A percentile compares a stretch with the other conserved stretches of the same genome.
Evolutionary conservation across 805 yeast genomes (phyloP).

Genomic region (Metschnikowia anglica): DNA sequence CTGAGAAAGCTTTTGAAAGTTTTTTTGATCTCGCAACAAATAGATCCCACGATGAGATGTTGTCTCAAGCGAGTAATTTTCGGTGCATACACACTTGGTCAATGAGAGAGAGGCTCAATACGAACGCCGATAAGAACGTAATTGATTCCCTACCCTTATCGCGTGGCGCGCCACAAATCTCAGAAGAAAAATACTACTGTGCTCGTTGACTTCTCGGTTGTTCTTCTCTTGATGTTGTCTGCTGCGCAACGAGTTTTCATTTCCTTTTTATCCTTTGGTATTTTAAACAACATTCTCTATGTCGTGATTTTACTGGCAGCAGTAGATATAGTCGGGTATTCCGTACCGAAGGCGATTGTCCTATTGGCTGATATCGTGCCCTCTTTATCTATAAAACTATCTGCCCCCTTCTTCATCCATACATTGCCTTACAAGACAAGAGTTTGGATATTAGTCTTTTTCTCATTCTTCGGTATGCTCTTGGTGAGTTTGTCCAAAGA

Average conservation of each 20-base stretch:
- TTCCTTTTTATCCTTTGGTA: conserved; percentile 80
- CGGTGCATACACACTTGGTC: too few species aligned
- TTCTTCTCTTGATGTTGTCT: neutral
- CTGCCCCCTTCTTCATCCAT: conserved; percentile 81
- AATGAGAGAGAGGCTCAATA: too few species aligned
- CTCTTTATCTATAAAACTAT: conserved; percentile 64
- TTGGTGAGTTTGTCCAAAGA: conserved; percentile 48
- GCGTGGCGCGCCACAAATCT: neutral
- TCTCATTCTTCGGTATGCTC: conserved; percentile 76
- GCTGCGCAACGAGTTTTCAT: conserved; percentile 38
- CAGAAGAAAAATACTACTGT: too few species aligned
- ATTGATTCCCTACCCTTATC: neutral
- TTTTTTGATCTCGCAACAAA: too few species aligned
- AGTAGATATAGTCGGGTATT: conserved; percentile 81
- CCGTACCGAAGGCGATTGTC: conserved; percentile 81
- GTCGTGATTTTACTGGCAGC: conserved; percentile 93
- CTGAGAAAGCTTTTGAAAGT: too few species aligned
- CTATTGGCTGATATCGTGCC: conserved; percentile 86
- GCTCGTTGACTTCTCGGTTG: neutral
- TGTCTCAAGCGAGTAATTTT: too few species aligned
- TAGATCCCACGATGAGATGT: too few species aligned
- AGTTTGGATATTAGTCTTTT: conserved; percentile 50
- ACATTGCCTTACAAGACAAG: conserved; percentile 56
- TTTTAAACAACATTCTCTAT: conserved; percentile 83
- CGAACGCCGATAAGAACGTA: too few species aligned